Base-by-base conservation (phyloP, 495 filamentous ascomycete species). In the Amniculicola lignicola region DNA sequence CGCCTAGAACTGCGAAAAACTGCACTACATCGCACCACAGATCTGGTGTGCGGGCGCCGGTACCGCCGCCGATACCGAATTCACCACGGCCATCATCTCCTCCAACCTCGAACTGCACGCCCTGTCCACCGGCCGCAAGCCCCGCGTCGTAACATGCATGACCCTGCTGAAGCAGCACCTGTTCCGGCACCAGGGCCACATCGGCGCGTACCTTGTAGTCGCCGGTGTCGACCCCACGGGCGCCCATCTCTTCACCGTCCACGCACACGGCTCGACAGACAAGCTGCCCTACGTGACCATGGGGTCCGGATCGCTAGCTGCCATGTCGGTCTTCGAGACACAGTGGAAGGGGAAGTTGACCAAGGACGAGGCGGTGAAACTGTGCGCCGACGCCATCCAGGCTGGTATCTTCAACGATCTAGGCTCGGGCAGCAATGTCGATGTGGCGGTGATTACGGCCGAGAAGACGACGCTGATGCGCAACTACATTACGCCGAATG, bases 11-110 rank as follows among this genome's bases (percentile, higher is more conserved):
- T 99, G 94, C 75, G 89, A 99, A 75, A 99, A 99, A 78, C 83
- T 99, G 44, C 94, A 99, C 76, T 99, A 94, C 79, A 99, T 97
- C 72, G 78, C 93, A 10, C 90, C 94, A 50, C 90, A 96, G 74
- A 99, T 99, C 77, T 99, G 93, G 94, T 99, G 94, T 77, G 94
- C 94, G 12, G 94, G 94, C 64, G 94, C 93, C 54, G 93, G 93
- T 74, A 99, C 93, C 36, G 93, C 93, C 57, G 93, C 94, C 58
- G 94, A 99, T 73, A 99, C 93, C 57, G 93, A 99, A 74, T 99
- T 99, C 80, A 97, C 94, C 57, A 99, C 93, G 44, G 84, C 94
- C 63, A 83, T 99, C 70, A 95, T 99, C 79, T 95, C 89, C 71
- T 99, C 94, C 45, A 92, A 96, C 72, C 83, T 99, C 65, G 94